These are phyloP conservation scores for Ormosia emarginata DNA, from an alignment of 306 rosid species.

Conservation along the genomic window DNA sequence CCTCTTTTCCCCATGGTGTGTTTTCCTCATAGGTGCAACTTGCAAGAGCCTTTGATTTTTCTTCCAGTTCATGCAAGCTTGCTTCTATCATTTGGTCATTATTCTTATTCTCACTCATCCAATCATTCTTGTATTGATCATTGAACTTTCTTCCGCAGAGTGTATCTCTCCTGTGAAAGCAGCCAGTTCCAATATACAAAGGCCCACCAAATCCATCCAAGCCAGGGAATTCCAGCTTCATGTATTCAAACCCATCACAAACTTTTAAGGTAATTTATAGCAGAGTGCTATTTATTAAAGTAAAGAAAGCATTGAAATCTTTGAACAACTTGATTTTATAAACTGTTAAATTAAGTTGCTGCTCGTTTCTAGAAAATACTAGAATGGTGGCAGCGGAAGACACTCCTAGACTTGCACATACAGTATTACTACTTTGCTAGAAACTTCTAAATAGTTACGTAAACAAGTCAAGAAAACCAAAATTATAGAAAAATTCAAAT, in stretches of 20 bases:
- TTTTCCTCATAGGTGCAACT: slow-evolving; percentile 55
- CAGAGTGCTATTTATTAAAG: not conserved
- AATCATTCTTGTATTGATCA: slow-evolving; percentile 19
- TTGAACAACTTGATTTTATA: not conserved
- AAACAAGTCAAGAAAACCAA: too few relatives aligned
- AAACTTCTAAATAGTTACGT: too few relatives aligned
- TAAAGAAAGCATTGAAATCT: not conserved
- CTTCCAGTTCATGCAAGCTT: slow-evolving; percentile 31
- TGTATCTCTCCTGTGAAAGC: slow-evolving; percentile 65
- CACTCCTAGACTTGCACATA: too few relatives aligned
- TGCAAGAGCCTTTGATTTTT: slow-evolving; percentile 49
- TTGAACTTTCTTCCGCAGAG: slow-evolving; percentile 50
- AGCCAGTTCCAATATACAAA: slow-evolving; percentile 53
- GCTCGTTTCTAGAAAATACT: too few relatives aligned
- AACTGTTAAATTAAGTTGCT: too few relatives aligned
- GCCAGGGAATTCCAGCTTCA: slow-evolving; percentile 55
- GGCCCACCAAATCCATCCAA: slow-evolving; percentile 67
- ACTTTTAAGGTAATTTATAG: not conserved
- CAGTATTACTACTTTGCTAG: too few relatives aligned
- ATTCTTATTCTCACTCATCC: slow-evolving; percentile 12
- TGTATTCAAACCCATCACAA: too few relatives aligned
- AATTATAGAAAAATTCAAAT: too few relatives aligned
- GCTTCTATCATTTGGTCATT: not conserved
- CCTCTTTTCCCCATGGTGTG: slow-evolving; percentile 68
- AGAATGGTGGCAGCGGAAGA: too few relatives aligned